These are phyloP conservation scores for Triticum monococcum DNA, from an alignment of 176 grass and related monocot genomes.

Conservation along the genomic window DNA sequence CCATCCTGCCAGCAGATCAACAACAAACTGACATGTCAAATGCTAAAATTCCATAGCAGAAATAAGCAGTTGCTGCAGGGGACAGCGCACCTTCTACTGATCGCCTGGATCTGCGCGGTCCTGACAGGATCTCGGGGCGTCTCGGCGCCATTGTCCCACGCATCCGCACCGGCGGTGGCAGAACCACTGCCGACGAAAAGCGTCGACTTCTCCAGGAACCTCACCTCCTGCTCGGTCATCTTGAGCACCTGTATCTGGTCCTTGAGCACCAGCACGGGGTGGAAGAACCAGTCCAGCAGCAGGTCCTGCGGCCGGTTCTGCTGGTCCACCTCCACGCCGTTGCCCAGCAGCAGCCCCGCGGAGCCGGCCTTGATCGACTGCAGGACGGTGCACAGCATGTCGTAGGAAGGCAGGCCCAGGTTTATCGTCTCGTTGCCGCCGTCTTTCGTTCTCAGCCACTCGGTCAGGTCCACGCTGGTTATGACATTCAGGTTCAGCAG, in stretches of 20 bases:
- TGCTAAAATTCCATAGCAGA: neutral
- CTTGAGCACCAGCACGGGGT: constrained; percentile 75
- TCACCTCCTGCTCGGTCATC: constrained; percentile 65
- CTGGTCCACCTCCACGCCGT: constrained; percentile 59
- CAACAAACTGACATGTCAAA: neutral
- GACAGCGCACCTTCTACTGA: constrained; percentile 68
- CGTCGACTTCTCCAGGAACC: constrained; percentile 61
- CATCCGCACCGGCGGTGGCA: neutral
- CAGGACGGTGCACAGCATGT: constrained; percentile 49
- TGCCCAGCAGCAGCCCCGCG: constrained; percentile 52
- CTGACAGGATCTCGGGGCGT: constrained; percentile 57
- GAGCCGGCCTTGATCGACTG: constrained; percentile 64
- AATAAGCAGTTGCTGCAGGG: neutral
- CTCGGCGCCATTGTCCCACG: constrained; percentile 45
- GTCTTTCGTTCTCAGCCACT: constrained; percentile 72
- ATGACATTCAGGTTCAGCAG: constrained; percentile 73
- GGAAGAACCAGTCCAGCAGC: constrained; percentile 86
- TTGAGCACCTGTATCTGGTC: constrained; percentile 73
- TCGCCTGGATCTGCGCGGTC: constrained; percentile 79
- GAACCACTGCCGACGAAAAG: constrained; percentile 57
- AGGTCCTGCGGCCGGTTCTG: constrained; percentile 71
- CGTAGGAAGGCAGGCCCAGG: constrained; percentile 67
- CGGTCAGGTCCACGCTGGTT: constrained; percentile 43
- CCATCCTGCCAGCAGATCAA: constrained; percentile 49
- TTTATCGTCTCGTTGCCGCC: constrained; percentile 51